Conservation (phyloP, 2,329 filamentous ascomycete genomes). For the Bipolaris oryzae region DNA sequence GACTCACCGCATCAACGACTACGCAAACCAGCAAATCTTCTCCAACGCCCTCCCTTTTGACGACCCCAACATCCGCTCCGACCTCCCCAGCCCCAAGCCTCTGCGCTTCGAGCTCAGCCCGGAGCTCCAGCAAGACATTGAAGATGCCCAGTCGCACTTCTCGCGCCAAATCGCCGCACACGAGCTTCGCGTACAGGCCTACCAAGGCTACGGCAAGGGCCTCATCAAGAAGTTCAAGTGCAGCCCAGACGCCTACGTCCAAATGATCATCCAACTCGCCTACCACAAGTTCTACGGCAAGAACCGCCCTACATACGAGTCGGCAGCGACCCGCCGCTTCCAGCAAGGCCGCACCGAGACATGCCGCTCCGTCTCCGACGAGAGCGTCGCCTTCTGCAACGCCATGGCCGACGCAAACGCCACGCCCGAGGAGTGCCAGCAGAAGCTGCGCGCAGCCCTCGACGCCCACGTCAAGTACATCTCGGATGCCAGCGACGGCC, state of each 20-base stretch:
- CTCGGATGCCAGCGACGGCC: conserved; percentile 83
- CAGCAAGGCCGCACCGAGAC: conserved; percentile 96
- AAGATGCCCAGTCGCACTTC: conserved; percentile 80
- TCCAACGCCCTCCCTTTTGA: conserved; percentile 92
- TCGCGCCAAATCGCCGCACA: conserved; percentile 80
- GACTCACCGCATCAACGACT: conserved; percentile 95
- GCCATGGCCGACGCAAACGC: conserved; percentile 76
- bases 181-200: conserved; percentile 91
- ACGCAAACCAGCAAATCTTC: conserved; percentile 88
- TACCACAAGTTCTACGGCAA: conserved; percentile 99
- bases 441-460: conserved; percentile 82
- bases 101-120: conserved; percentile 80
- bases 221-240: conserved; percentile 99
- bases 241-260: conserved; percentile 95
- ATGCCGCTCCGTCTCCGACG: conserved; percentile 88
- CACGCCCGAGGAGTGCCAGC: conserved; percentile 68
- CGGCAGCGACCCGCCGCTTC: conserved; percentile 91
- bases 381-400: conserved; percentile 86
- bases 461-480: conserved; percentile 90
- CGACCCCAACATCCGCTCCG: conserved; percentile 75
- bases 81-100: conserved; percentile 78
- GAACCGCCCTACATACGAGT: conserved; percentile 97
- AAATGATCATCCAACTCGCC: conserved; percentile 97
- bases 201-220: conserved; percentile 96
- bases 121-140: conserved; percentile 77